Evolutionary conservation across 2,329 filamentous ascomycete species (phyloP).

Genomic region (Talaromyces atroroseus): DNA sequence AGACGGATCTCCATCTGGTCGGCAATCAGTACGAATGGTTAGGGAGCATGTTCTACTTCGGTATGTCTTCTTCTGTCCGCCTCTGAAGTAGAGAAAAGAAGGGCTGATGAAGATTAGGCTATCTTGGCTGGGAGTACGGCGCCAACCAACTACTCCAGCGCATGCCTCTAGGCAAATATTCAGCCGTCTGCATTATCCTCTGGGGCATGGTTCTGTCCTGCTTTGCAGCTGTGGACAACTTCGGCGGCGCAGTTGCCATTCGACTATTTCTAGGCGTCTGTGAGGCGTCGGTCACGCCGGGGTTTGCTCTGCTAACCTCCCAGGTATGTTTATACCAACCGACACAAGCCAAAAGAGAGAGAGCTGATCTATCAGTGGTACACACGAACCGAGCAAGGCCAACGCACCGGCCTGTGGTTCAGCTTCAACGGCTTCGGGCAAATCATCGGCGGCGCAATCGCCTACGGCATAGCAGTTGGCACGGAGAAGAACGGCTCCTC

Average conservation of each 20-base stretch:
- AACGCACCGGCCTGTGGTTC: slow-evolving; percentile 62
- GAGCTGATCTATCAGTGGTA: slow-evolving; percentile 52
- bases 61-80: slow-evolving; percentile 16
- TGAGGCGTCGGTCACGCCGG: slow-evolving; percentile 63
- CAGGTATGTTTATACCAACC: slow-evolving; percentile 30
- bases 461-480: slow-evolving; percentile 59
- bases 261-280: slow-evolving; percentile 65
- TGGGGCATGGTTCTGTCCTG: slow-evolving; percentile 59
- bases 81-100: not conserved
- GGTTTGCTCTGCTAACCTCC: slow-evolving; percentile 61
- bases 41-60: slow-evolving; percentile 48
- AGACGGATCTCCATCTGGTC: slow-evolving; percentile 39
- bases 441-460: slow-evolving; percentile 58
- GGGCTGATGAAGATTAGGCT: slow-evolving; percentile 30
- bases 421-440: slow-evolving; percentile 61
- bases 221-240: slow-evolving; percentile 59
- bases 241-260: slow-evolving; percentile 57
- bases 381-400: slow-evolving; percentile 62
- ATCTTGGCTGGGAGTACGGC: slow-evolving; percentile 59
- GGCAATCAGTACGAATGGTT: slow-evolving; percentile 50
- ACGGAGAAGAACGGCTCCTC: slow-evolving; percentile 49
- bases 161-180: slow-evolving; percentile 62
- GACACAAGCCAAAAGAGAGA: too few relatives aligned
- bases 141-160: slow-evolving; percentile 60
- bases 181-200: slow-evolving; percentile 57